Evolutionary conservation across 441 rosid genomes (phyloP).

Genomic region (Isatis lusitanica): DNA sequence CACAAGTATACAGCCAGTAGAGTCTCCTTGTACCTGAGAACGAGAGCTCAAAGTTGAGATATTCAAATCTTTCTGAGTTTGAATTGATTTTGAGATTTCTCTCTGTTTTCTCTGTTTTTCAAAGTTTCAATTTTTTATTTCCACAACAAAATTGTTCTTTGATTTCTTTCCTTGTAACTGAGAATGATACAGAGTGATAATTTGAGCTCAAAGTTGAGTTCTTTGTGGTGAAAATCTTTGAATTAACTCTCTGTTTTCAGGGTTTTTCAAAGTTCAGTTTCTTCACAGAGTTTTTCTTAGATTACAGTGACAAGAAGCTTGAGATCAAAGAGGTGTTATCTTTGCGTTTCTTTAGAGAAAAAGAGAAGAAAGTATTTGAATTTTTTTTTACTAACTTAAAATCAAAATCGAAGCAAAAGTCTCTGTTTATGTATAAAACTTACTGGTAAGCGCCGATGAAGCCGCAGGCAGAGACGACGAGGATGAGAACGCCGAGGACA

Average conservation of each 20-base stretch:
- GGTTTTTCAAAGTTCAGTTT: no score
- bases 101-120: neutral
- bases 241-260: neutral
- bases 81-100: neutral
- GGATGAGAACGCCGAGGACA: slow-evolving; percentile 62
- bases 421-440: neutral
- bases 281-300: no score
- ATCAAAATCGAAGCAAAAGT: neutral
- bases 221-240: no score
- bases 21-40: slow-evolving; percentile 52
- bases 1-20: slow-evolving; percentile 58
- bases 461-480: slow-evolving; percentile 62
- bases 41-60: neutral
- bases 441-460: slow-evolving; percentile 64
- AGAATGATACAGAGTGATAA: neutral
- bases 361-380: neutral
- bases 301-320: neutral
- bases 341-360: neutral
- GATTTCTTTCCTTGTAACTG: neutral
- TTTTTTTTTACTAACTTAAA: neutral
- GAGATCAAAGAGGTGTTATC: neutral
- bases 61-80: neutral
- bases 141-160: neutral
- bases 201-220: neutral
- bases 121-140: neutral